phyloP scores from a whole-genome alignment of 2,329 filamentous ascomycete genomes.

The Alternaria infectoria region DNA sequence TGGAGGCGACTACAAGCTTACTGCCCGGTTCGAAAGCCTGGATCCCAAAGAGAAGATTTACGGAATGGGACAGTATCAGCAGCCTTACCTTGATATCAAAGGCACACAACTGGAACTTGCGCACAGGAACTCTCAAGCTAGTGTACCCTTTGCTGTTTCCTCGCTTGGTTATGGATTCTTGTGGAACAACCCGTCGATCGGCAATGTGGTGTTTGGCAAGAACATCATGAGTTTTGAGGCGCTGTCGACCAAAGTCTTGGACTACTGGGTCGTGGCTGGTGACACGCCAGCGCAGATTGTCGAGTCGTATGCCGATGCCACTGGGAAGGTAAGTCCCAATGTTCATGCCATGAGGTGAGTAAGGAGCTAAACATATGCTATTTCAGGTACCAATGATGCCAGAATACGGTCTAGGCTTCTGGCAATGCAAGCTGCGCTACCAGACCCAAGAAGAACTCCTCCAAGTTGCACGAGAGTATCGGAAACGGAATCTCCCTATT shows the following conservation, averaged over 20 bases:
- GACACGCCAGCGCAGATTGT: conserved; percentile 63
- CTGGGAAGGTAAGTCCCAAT: conserved; percentile 63
- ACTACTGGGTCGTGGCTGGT: conserved; percentile 70
- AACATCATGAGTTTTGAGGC: conserved; percentile 69
- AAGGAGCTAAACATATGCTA: neutral
- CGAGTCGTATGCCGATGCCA: conserved; percentile 62
- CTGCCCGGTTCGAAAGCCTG: conserved; percentile 64
- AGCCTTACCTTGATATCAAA: conserved; percentile 68
- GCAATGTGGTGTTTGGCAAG: conserved; percentile 65
- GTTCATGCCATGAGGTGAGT: conserved; percentile 14
- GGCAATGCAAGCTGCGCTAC: conserved; percentile 72
- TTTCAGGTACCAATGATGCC: conserved; percentile 68
- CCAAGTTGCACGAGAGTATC: conserved; percentile 65
- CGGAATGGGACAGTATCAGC: conserved; percentile 74
- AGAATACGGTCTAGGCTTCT: conserved; percentile 71
- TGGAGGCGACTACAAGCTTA: conserved; percentile 63
- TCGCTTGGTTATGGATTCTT: conserved; percentile 67
- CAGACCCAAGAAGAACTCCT: conserved; percentile 70
- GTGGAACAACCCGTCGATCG: conserved; percentile 71
- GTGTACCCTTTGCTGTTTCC: conserved; percentile 67
- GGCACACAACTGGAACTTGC: conserved; percentile 68
- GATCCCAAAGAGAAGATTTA: conserved; percentile 65
- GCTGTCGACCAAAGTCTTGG: conserved; percentile 62
- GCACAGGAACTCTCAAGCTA: conserved; percentile 71
- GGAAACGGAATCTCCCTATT: conserved; percentile 61